Evolutionary conservation across 306 rosid species (phyloP).

Genomic region (Vachellia pachyceras): DNA sequence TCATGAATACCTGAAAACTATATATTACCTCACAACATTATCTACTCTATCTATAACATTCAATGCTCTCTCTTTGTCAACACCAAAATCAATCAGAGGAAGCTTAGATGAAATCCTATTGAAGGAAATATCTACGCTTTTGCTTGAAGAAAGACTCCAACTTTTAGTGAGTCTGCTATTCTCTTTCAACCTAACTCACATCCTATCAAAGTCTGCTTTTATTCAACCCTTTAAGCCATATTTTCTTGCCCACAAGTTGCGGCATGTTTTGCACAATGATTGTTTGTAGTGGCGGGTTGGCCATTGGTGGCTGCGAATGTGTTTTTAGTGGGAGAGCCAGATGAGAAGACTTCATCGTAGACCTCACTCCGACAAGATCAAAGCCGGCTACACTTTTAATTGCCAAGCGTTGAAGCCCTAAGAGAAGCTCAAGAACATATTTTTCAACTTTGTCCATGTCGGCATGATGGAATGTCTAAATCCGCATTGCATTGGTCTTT

Average conservation of each 20-base stretch:
- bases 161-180: constrained; percentile 53
- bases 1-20: constrained; percentile 23
- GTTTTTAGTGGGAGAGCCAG: constrained; percentile 23
- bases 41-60: constrained; percentile 65
- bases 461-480: constrained; percentile 84
- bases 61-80: constrained; percentile 63
- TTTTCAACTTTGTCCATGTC: constrained; percentile 71
- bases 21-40: constrained; percentile 39
- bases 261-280: constrained; percentile 61
- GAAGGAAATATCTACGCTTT: constrained; percentile 47
- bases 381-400: constrained; percentile 43
- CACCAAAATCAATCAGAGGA: constrained; percentile 57
- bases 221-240: constrained; percentile 50
- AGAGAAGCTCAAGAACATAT: constrained; percentile 61
- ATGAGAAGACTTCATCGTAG: constrained; percentile 46
- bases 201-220: constrained; percentile 66
- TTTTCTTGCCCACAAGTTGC: constrained; percentile 53
- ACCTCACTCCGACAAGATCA: constrained; percentile 37
- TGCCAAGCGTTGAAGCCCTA: constrained; percentile 78
- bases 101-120: constrained; percentile 57
- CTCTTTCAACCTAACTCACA: constrained; percentile 41
- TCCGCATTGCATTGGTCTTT: constrained; percentile 55
- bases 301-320: constrained; percentile 32
- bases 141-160: constrained; percentile 55
- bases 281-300: constrained; percentile 35